Evolutionary conservation across 257 asterid genomes (phyloP).

Genomic region (Paulownia fortunei): DNA sequence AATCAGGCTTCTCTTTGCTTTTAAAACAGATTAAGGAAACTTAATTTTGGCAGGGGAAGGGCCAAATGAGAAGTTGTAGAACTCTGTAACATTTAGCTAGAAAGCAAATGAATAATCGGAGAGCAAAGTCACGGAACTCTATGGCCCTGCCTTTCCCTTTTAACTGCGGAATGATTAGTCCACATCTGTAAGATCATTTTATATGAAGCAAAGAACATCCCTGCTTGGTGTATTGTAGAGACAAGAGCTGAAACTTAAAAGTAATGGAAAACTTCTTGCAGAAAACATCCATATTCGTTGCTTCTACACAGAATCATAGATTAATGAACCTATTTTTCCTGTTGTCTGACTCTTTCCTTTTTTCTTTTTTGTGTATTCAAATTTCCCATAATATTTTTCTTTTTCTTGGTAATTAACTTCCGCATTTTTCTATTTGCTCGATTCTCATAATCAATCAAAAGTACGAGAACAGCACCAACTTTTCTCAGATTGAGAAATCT

Average conservation of each 20-base stretch:
- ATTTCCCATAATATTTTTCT: neutral
- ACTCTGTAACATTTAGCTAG: too few species aligned
- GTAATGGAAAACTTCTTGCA: neutral
- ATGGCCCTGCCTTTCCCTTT: too few species aligned
- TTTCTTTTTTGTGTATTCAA: neutral
- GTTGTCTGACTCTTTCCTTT: neutral
- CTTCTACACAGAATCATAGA: too few species aligned
- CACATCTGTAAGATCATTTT: neutral
- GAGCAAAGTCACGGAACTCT: too few species aligned
- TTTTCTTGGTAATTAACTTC: neutral
- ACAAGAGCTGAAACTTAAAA: too few species aligned
- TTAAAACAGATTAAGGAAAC: too few species aligned
- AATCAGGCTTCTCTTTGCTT: too few species aligned
- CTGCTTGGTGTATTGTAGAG: neutral
- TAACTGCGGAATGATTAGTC: neutral
- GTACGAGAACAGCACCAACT: neutral
- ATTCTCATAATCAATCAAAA: neutral
- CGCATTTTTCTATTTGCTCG: neutral
- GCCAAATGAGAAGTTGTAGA: too few species aligned
- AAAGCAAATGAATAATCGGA: too few species aligned
- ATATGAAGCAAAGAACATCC: neutral
- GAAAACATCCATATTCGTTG: too few species aligned
- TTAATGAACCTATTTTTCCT: neutral
- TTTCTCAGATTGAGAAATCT: neutral
- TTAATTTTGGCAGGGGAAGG: too few species aligned